These are phyloP conservation scores for Abrus pulchellus DNA, from an alignment of 306 rosid genomes.

Conservation along the genomic window DNA sequence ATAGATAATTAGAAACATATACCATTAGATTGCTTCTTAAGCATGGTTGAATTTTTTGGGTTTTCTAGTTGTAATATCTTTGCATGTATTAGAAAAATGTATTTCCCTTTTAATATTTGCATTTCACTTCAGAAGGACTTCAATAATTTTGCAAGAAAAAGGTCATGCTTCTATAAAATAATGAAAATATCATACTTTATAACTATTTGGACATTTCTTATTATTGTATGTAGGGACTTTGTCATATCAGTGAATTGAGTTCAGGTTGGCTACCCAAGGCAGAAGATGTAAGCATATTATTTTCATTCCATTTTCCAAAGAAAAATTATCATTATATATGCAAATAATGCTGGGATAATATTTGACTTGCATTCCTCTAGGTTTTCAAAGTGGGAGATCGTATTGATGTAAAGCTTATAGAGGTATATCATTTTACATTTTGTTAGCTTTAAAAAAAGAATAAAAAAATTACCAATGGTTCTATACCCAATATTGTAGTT, in stretches of 20 bases:
- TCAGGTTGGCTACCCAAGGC: constrained; percentile 93
- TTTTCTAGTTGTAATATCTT: constrained; percentile 27
- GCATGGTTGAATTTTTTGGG: constrained; percentile 3
- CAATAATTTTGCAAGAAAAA: constrained; percentile 16
- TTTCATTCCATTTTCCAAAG: constrained; percentile 19
- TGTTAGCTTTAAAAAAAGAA: background rate
- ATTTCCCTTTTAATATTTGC: constrained; percentile 8
- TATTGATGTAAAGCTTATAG: constrained; percentile 92
- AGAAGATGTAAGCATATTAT: constrained; percentile 75
- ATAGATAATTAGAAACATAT: background rate
- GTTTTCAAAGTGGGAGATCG: constrained; percentile 88
- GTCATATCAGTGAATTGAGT: constrained; percentile 96
- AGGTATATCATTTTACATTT: constrained; percentile 62
- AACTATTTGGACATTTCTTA: constrained; percentile 40
- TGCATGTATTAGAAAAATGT: constrained; percentile 16
- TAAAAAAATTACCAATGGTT: constrained; percentile 18
- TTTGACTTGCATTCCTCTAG: constrained; percentile 58
- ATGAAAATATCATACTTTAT: constrained; percentile 26
- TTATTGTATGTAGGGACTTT: constrained; percentile 80
- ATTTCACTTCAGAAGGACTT: constrained; percentile 13
- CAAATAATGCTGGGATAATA: constrained; percentile 2
- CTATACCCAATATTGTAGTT: constrained; percentile 11
- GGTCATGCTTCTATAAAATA: constrained; percentile 36
- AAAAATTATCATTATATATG: constrained; percentile 1
- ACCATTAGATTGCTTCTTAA: constrained; percentile 15